Conservation (phyloP, 2,329 filamentous ascomycete genomes). For the Gremmenia infestans region DNA sequence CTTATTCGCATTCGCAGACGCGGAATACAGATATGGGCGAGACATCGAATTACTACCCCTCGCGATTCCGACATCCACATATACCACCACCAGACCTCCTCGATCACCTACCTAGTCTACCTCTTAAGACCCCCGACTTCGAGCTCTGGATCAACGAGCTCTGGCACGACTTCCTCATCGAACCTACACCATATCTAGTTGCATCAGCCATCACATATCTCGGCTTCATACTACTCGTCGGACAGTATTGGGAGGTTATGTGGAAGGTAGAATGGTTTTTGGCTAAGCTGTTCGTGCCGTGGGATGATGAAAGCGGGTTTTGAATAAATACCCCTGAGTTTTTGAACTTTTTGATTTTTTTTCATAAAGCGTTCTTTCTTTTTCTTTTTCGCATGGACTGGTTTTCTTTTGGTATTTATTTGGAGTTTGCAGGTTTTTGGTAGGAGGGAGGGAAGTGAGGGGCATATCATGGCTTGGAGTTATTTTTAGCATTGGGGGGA, state of each 20-base stretch:
- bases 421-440: neutral
- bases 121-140: constrained; percentile 15
- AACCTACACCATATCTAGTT: constrained; percentile 26
- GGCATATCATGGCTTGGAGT: neutral
- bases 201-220: constrained; percentile 20
- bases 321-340: neutral
- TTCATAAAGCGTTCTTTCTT: neutral
- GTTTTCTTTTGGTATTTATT: neutral
- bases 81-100: constrained; percentile 1
- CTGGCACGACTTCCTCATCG: constrained; percentile 24
- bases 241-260: constrained; percentile 16
- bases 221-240: constrained; percentile 19
- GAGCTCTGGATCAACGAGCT: constrained; percentile 23
- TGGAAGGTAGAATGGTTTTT: constrained; percentile 19
- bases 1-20: neutral
- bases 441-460: neutral
- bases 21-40: neutral
- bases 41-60: constrained; percentile 3
- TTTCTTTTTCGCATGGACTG: neutral
- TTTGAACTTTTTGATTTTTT: neutral
- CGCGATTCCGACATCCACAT: constrained; percentile 7
- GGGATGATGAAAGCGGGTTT: constrained; percentile 20
- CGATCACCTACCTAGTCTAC: constrained; percentile 1
- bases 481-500: neutral
- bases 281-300: constrained; percentile 19